Percentiles rank a stretch among this genome's conserved stretches.
These are phyloP conservation scores for Suhomyces wounanorum DNA, from an alignment of 1,139 yeast species.

Conservation along the genomic window DNA sequence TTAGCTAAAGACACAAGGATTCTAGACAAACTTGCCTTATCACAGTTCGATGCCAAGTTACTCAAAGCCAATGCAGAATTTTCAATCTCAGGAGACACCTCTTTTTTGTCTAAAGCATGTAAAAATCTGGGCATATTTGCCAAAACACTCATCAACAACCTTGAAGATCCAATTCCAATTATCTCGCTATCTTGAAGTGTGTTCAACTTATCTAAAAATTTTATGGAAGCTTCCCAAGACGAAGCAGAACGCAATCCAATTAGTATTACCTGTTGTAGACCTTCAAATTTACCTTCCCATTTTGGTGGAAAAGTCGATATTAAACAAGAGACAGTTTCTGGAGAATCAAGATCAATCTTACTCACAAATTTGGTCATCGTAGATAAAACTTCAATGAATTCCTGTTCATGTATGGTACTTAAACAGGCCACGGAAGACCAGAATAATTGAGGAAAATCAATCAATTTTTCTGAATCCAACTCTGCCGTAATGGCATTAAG, in stretches of 20 bases:
- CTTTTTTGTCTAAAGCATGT: constrained; percentile 68
- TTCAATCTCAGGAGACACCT: constrained; percentile 52
- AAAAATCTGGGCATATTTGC: constrained; percentile 83
- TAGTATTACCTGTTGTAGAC: constrained; percentile 76
- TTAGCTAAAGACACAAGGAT: constrained; percentile 77
- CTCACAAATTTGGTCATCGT: constrained; percentile 80
- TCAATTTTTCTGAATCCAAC: constrained; percentile 71
- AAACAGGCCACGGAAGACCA: constrained; percentile 96
- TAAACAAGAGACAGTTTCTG: constrained; percentile 80
- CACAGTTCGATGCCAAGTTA: constrained; percentile 58
- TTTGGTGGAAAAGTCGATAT: constrained; percentile 88
- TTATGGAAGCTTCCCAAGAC: constrained; percentile 77
- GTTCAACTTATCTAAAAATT: constrained; percentile 72
- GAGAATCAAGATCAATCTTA: constrained; percentile 83
- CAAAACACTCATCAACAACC: constrained; percentile 70
- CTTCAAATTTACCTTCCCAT: constrained; percentile 95
- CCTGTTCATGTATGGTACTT: constrained; percentile 89
- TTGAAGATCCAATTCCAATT: constrained; percentile 69
- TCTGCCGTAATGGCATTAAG: constrained; percentile 89
- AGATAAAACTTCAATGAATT: constrained; percentile 83
- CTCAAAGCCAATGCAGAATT: constrained; percentile 62
- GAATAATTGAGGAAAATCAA: constrained; percentile 88
- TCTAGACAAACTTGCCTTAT: constrained; percentile 64
- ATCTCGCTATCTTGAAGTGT: constrained; percentile 70
- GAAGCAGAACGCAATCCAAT: constrained; percentile 81